These are phyloP conservation scores for Trichoderma sp. DNA, from an alignment of 2,329 filamentous ascomycete genomes.

Conservation along the genomic window DNA sequence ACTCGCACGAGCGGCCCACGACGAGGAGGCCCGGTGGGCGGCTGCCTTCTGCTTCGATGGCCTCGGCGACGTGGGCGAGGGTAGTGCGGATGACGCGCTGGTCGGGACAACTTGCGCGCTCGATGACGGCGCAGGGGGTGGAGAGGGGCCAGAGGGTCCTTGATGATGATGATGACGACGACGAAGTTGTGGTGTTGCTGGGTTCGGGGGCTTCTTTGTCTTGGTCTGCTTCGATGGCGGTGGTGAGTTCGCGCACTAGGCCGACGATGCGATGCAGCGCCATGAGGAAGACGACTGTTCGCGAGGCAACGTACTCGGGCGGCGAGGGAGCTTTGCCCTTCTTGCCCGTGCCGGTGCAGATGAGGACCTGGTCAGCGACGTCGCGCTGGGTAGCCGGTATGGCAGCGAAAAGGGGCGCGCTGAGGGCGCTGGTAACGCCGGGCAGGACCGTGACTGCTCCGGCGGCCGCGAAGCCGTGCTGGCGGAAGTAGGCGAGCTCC, in stretches of 20 bases:
- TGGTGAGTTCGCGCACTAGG: conserved; percentile 70
- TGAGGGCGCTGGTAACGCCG: conserved; percentile 85
- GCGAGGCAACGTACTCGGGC: conserved; percentile 71
- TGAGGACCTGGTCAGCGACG: conserved; percentile 86
- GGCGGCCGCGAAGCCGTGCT: conserved; percentile 28
- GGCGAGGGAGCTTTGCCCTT: conserved; percentile 83
- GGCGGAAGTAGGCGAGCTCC: conserved; percentile 81
- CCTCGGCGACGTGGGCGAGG: conserved; percentile 73
- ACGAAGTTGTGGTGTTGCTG: not conserved
- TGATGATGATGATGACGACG: not conserved
- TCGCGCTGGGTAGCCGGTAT: conserved; percentile 88
- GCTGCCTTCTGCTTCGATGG: conserved; percentile 86
- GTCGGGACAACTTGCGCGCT: conserved; percentile 90
- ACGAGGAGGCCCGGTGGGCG: conserved; percentile 87
- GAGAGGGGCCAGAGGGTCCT: conserved; percentile 64
- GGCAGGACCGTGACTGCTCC: conserved; percentile 77
- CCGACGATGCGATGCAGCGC: conserved; percentile 80
- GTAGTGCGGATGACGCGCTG: conserved; percentile 91
- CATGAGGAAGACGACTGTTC: conserved; percentile 95
- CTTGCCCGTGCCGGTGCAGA: conserved; percentile 95
- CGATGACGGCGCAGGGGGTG: conserved; percentile 92
- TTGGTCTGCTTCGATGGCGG: conserved; percentile 28
- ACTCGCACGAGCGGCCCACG: conserved; percentile 80
- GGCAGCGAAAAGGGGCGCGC: conserved; percentile 82
- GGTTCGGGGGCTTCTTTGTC: conserved; percentile 22